Base-by-base conservation (phyloP, 768 basidiomycete species). In the Pisolithus marmoratus region DNA sequence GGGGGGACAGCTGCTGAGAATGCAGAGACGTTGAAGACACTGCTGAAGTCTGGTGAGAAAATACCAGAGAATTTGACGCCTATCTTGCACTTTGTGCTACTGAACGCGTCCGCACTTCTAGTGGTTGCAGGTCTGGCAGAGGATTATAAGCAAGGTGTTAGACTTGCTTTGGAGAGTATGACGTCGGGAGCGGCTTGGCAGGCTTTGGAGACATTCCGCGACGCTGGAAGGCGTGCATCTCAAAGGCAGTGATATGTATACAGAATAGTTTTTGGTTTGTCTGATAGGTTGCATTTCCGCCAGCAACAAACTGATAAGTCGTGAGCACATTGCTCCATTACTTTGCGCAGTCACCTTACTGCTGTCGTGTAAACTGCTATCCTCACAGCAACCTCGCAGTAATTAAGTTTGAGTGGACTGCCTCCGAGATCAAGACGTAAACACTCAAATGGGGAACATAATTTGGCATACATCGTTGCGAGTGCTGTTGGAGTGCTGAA, bases 91-190 rank as follows among this genome's bases (percentile, higher is more conserved):
- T 98, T 94, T 64, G 90, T 98, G 54, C 70, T 94, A 53, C 71
- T 98, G 71, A 97, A 99, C 61, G 82, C 94, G 3, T 84, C 93
- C 5, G 94, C 93, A 14, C 66, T 98, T 51, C 71, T 99, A 38
- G 84, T 94, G 24, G 83, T 97, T 4, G 84, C 90, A 6, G 94
- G 93, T 5, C 52, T 85, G 42, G 92, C 87, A 20, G 65, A 65
- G 29, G 78, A 82, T 60, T 91, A 79, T 63, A 76, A 77, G 58
- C 78, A 91, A 17, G 94, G 92, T 2, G 82, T 87, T 1, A 68
- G 71, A 53, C 59, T 87, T 56, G 94, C 91, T 23, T 71, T 77
- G 58, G 73, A 80, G 60, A 81, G 83, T 40, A 64, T 87, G 8
- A 70, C 64, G 17, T 80, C 82, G 14, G 83, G 84, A 5, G 74